Percentiles rank a stretch among this genome's conserved stretches.
phyloP scores from a whole-genome alignment of 768 basidiomycete genomes.

The Kwoniella europaea region DNA sequence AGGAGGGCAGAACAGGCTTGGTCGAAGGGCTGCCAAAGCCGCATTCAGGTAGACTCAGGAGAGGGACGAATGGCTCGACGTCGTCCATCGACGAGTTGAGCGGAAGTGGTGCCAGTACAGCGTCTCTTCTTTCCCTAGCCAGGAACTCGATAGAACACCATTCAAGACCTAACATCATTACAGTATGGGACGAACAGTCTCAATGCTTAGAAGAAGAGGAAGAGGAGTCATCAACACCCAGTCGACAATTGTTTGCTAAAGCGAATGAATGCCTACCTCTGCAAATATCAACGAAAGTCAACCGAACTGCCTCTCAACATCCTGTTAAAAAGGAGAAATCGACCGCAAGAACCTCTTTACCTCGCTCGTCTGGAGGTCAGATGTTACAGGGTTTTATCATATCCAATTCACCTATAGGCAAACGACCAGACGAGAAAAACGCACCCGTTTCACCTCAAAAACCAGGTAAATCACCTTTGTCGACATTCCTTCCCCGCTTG shows the following conservation, averaged over 20 bases:
- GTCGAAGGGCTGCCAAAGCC: slow-evolving; percentile 13
- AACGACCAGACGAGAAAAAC: not conserved
- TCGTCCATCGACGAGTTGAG: slow-evolving; percentile 45
- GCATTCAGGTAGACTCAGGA: slow-evolving; percentile 9
- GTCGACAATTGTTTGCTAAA: slow-evolving; percentile 34
- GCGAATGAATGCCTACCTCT: slow-evolving; percentile 9
- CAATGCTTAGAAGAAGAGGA: slow-evolving; percentile 22
- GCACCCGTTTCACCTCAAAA: not conserved
- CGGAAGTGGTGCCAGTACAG: slow-evolving; percentile 42
- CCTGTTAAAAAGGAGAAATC: not conserved
- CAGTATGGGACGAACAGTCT: slow-evolving; percentile 32
- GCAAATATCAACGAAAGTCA: slow-evolving; percentile 23
- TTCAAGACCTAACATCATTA: slow-evolving; percentile 34
- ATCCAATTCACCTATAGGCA: not conserved
- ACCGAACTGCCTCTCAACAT: not conserved
- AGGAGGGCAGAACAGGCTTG: not conserved
- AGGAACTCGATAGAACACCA: slow-evolving; percentile 43
- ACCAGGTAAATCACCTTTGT: slow-evolving; percentile 25
- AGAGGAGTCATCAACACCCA: slow-evolving; percentile 31
- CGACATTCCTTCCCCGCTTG: slow-evolving; percentile 39
- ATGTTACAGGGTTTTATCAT: not conserved
- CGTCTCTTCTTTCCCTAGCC: slow-evolving; percentile 36
- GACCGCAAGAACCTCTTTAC: slow-evolving; percentile 14
- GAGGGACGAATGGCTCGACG: slow-evolving; percentile 41
- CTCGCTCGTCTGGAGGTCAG: slow-evolving; percentile 1